phyloP scores from a whole-genome alignment of 805 yeast species.

The Saccharomycopsis fibuligera region DNA sequence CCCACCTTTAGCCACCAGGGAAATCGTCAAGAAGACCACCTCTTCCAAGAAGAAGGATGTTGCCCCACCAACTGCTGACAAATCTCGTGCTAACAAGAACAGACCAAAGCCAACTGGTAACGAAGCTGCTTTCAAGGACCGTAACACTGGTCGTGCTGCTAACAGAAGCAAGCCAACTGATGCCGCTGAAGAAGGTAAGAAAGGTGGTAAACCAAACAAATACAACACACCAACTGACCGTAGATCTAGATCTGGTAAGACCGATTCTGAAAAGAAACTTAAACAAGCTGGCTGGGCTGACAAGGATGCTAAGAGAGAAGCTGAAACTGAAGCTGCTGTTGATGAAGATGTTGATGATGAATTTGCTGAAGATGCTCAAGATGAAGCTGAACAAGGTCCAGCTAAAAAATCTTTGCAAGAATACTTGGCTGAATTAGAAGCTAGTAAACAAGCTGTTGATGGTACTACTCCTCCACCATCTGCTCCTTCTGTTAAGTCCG shows the following conservation, averaged over 20 bases:
- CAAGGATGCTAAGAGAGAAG: conserved; percentile 62
- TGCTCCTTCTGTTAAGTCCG: conserved; percentile 32
- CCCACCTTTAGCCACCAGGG: conserved; percentile 51
- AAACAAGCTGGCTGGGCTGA: conserved; percentile 83
- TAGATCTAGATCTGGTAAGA: conserved; percentile 76
- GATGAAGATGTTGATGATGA: conserved; percentile 34
- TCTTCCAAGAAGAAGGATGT: conserved; percentile 83
- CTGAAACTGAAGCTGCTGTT: conserved; percentile 43
- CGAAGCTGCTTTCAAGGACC: conserved; percentile 79
- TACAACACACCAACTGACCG: conserved; percentile 60
- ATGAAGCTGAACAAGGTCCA: conserved; percentile 39
- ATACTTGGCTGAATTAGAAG: conserved; percentile 66
- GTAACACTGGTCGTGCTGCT: conserved; percentile 61
- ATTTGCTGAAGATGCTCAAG: conserved; percentile 36
- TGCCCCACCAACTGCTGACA: conserved; percentile 77
- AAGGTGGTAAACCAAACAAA: conserved; percentile 48
- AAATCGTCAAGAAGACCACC: conserved; percentile 73
- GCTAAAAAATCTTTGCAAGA: conserved; percentile 69
- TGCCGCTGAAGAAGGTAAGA: conserved; percentile 47
- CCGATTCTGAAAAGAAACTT: conserved; percentile 79
- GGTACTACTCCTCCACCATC: conserved; percentile 48
- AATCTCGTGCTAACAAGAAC: conserved; percentile 69
- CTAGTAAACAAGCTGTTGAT: conserved; percentile 26
- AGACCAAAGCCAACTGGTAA: conserved; percentile 58
- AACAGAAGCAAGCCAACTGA: conserved; percentile 44